Percentiles rank a stretch among this genome's conserved stretches.
Evolutionary conservation across 768 basidiomycete species (phyloP).

Genomic region (Psilocybe sp.): DNA sequence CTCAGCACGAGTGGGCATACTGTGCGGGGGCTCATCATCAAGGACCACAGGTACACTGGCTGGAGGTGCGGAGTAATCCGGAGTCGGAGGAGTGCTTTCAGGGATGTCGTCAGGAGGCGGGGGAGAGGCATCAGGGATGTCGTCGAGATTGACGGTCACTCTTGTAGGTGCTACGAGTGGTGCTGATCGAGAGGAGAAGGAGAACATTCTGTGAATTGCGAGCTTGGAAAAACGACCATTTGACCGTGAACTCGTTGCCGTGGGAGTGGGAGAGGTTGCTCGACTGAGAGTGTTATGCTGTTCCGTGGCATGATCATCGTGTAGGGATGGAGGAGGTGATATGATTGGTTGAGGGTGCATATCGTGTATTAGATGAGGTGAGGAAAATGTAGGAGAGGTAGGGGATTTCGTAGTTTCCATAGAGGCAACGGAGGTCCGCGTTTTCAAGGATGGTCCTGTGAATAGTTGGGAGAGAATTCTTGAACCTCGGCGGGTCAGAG

Average conservation of each 20-base stretch:
- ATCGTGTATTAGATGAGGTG: not conserved
- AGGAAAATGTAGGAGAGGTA: constrained; percentile 13
- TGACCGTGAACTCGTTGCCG: constrained; percentile 24
- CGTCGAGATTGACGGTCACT: not conserved
- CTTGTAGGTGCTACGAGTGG: constrained; percentile 5
- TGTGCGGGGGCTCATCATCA: no score
- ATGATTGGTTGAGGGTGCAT: not conserved
- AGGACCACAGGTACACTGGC: no score
- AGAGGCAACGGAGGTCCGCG: constrained; percentile 21
- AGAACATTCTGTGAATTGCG: constrained; percentile 37
- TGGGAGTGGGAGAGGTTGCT: constrained; percentile 33
- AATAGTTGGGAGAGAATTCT: constrained; percentile 37
- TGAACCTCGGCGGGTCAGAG: constrained; percentile 36
- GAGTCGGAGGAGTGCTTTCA: not conserved
- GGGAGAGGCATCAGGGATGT: not conserved
- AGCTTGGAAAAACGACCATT: constrained; percentile 35
- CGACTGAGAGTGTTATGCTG: constrained; percentile 17
- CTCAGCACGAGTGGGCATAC: no score
- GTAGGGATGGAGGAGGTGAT: constrained; percentile 14
- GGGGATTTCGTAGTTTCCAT: constrained; percentile 24
- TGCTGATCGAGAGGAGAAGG: constrained; percentile 24
- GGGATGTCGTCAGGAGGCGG: not conserved
- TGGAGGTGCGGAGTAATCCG: not conserved
- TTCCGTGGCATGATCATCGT: constrained; percentile 2
- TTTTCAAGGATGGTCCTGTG: constrained; percentile 20